Percentiles rank a stretch among this genome's conserved stretches.
Evolutionary conservation across 2,329 filamentous ascomycete species (phyloP).

Genomic region (Cladosporium sp.): DNA sequence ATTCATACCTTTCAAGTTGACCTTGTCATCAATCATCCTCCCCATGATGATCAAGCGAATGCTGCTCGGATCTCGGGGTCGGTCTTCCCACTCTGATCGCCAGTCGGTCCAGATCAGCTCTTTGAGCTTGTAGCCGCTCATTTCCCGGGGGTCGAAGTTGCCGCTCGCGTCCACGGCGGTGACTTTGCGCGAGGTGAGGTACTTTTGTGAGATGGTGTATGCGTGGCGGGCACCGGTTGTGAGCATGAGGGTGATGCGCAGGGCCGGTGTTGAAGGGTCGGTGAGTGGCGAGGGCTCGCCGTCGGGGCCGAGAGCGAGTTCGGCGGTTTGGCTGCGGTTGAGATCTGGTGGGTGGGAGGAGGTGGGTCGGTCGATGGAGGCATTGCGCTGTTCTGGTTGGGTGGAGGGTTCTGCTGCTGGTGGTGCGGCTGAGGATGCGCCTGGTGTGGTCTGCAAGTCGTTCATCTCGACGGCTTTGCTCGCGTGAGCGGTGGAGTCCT

Average conservation of each 20-base stretch:
- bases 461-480: constrained; percentile 21
- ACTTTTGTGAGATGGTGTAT: constrained; percentile 86
- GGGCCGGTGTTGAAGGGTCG: constrained; percentile 40
- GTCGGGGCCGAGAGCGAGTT: constrained; percentile 20
- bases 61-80: constrained; percentile 81
- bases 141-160: constrained; percentile 74
- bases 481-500: not conserved
- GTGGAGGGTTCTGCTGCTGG: not conserved
- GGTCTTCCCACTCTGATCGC: constrained; percentile 82
- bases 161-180: constrained; percentile 68
- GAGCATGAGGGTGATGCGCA: constrained; percentile 80
- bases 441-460: constrained; percentile 5
- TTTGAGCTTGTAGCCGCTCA: constrained; percentile 92
- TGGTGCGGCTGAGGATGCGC: not conserved
- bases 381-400: not conserved
- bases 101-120: constrained; percentile 92
- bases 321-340: constrained; percentile 21
- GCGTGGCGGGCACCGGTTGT: constrained; percentile 77
- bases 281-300: constrained; percentile 16
- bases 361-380: not conserved
- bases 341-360: constrained; percentile 12
- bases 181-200: constrained; percentile 78
- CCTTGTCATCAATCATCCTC: constrained; percentile 86
- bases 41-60: constrained; percentile 93
- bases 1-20: constrained; percentile 71